These are phyloP conservation scores for Streptanthus diversifolius DNA, from an alignment of 345 rosid genomes.

Conservation along the genomic window DNA sequence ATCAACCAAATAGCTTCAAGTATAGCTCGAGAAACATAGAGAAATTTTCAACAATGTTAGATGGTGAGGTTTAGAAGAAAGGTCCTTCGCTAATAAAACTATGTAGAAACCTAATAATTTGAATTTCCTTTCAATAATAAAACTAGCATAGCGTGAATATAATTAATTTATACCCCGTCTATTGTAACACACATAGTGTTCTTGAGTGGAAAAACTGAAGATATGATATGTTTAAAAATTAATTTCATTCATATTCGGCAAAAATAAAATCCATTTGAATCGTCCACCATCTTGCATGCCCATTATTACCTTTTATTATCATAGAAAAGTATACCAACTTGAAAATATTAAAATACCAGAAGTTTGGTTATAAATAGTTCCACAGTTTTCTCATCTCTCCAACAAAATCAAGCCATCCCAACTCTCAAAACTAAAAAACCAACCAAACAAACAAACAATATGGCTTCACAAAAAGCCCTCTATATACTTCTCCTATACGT, in stretches of 20 bases:
- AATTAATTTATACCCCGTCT: background rate
- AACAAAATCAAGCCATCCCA: slow-evolving; percentile 17
- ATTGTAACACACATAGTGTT: background rate
- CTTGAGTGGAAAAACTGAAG: background rate
- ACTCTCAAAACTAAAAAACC: background rate
- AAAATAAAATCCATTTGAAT: background rate
- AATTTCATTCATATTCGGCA: background rate
- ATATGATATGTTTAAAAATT: background rate
- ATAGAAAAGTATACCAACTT: slow-evolving; percentile 32
- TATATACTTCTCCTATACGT: slow-evolving; percentile 35
- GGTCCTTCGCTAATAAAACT: no score
- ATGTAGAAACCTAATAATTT: no score
- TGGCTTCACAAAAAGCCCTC: slow-evolving; percentile 26
- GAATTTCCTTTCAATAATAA: no score
- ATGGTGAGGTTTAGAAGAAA: no score
- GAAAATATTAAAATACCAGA: slow-evolving; percentile 23
- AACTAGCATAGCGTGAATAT: no score
- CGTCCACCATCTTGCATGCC: slow-evolving; percentile 34
- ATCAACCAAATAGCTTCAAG: no score
- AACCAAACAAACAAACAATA: slow-evolving; percentile 10
- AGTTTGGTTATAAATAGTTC: slow-evolving; percentile 26
- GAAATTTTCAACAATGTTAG: no score
- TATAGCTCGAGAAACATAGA: no score
- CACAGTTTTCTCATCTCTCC: slow-evolving; percentile 18
- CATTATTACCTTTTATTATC: background rate